Percentiles rank a stretch among this genome's conserved stretches.
phyloP scores from a whole-genome alignment of 2,329 filamentous ascomycete species.

The Ilyonectria sp. region DNA sequence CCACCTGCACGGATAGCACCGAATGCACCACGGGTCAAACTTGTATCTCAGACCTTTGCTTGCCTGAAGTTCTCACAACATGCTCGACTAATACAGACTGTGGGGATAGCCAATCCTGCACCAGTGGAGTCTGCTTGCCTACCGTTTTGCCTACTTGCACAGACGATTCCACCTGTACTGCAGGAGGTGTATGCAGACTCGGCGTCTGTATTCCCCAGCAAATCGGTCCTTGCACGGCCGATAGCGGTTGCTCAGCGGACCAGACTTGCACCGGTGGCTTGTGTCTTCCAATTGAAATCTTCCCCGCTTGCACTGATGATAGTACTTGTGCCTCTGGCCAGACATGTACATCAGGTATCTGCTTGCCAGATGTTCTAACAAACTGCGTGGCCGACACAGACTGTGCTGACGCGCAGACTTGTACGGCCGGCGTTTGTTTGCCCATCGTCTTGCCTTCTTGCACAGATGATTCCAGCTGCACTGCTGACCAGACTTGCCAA shows the following conservation, averaged over 20 bases:
- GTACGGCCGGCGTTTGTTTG: conserved; percentile 10
- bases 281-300: conserved; percentile 4
- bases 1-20: conserved; percentile 6
- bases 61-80: background rate
- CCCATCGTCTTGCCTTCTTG: background rate
- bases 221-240: background rate
- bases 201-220: conserved; percentile 17
- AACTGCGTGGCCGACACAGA: background rate
- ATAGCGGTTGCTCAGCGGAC: background rate
- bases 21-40: background rate
- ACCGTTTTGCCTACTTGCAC: background rate
- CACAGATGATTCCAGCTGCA: background rate
- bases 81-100: conserved; percentile 4
- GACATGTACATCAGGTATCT: conserved; percentile 3
- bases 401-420: conserved; percentile 1
- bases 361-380: conserved; percentile 1
- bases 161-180: background rate
- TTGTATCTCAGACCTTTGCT: conserved; percentile 12
- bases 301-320: background rate
- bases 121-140: conserved; percentile 15
- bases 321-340: background rate
- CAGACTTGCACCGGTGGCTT: conserved; percentile 17
- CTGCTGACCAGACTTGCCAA: conserved; percentile 5
- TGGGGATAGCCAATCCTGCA: background rate
- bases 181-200: background rate